Base-by-base conservation (phyloP, 257 asterid species). In the Coffea eugenioides region DNA sequence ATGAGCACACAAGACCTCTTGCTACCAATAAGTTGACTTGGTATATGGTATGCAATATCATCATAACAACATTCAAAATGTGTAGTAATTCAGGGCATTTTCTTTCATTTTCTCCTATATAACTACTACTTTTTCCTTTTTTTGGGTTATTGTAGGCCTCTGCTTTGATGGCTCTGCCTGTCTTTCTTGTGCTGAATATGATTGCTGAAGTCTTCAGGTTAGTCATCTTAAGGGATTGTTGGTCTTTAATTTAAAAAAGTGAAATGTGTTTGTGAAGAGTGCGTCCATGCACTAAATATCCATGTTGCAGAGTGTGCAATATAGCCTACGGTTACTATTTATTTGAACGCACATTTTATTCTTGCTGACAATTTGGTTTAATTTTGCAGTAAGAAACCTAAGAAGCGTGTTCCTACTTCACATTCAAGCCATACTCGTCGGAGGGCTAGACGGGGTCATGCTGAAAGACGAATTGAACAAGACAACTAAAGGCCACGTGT, bases 1-100 rank as follows among this genome's bases (percentile, higher is more conserved):
- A 83, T 34, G 82, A 83, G 74, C 3, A 82, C 73, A 82, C 92
- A 20, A 85, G 82, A 75, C 89, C 89, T 54, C 77, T 82, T 78
- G 92, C 90, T 18, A 82, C 82, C 5, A 81, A 82, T 77, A 69
- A 83, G 84, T 67, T 76, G 25, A 79, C 81, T 57, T 81, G 77
- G 80, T 71, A 85, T 77, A 34, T 80, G 89, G 92, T 85, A 78
- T 56, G 86, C 76, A 27, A 45, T 39, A 13, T 66, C 64, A 21
- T 67, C 9, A 27, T 46, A 48, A 52, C 59, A 25, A 62, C 49
- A 49, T 77, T 51, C 15, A n/a, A 41, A 65, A 61, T 71, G 45
- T 70, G 21, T 70, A 10, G 71, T 39, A 54, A 21, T 74, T 20
- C n/a, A 41, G 18, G 16, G 9, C 16, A 18, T 64, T n/a, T 34